phyloP scores from a whole-genome alignment of 257 asterid genomes.

The Solanum tarijense region DNA sequence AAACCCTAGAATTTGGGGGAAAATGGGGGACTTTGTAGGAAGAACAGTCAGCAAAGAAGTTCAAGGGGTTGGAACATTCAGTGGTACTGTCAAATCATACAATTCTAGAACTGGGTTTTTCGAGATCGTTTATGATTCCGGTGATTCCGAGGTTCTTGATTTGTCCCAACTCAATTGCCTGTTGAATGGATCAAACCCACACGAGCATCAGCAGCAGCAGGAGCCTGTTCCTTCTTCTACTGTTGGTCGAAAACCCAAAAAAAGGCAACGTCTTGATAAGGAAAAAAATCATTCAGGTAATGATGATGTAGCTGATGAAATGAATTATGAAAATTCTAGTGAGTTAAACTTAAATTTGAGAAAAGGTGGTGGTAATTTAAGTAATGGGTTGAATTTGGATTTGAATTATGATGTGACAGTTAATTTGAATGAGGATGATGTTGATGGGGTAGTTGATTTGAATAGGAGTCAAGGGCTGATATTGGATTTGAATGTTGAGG shows the following conservation, averaged over 20 bases:
- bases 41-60: conserved; percentile 56
- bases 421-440: conserved; percentile 8
- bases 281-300: not conserved
- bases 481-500: conserved; percentile 38
- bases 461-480: conserved; percentile 1
- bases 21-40: conserved; percentile 54
- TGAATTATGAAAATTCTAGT: conserved; percentile 7
- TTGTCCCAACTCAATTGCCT: conserved; percentile 27
- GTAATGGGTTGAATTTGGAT: conserved; percentile 23
- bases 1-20: conserved; percentile 7
- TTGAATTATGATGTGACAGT: conserved; percentile 16
- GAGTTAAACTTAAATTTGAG: not conserved
- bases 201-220: conserved; percentile 6
- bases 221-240: not conserved
- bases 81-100: conserved; percentile 44
- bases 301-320: conserved; percentile 16
- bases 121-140: conserved; percentile 59
- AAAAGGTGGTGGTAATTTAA: conserved; percentile 31
- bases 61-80: conserved; percentile 29
- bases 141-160: conserved; percentile 59
- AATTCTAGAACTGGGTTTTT: conserved; percentile 38
- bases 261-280: conserved; percentile 26
- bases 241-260: conserved; percentile 25
- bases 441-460: conserved; percentile 30
- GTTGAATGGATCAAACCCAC: conserved; percentile 21